Evolutionary conservation across 371 early-diverging fungal species (phyloP), one percentile per base, ranked within the genome.

Genomic region (Mortierella sp.): DNA sequence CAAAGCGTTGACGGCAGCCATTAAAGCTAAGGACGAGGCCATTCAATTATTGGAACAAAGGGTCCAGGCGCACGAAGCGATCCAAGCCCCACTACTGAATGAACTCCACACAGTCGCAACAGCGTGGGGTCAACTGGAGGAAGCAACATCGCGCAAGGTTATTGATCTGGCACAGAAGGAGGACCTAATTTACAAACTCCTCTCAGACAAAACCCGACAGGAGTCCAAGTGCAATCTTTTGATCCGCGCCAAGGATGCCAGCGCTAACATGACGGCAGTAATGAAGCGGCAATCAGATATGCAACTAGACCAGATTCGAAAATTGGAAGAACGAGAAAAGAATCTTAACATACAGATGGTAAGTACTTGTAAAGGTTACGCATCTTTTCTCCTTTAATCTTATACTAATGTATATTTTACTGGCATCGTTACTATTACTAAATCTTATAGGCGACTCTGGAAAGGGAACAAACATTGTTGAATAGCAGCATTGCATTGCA

Each of bases 81-180:
- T 79, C 5, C 73, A 77, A 22, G 58, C 66, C 5, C 70, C 74
- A 3, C 21, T 96, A 45, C 71, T 91, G 65, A 85, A 86, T 41
- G 96, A 96, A 76, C 90, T 97, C 55, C 94, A 96, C 58, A 88
- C 86, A 1, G 90, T 96, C 19, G 90, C 92, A 24, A 88, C 90
- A 68, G 94, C 92, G 28, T 95, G 92, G 88, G 84, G 86, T 3
- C 89, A 92, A 74, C 87, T 97, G 19, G 95, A 97, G 72, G 95
- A 94, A 69, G 94, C 94, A 63, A 94, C 92, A 68, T 87, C 91
- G 38, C 87, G 88, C 68, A 94, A 93, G 74, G 92, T 94, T 8
- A 86, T 93, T 67, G 91, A 92, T 69, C 82, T 96, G 38, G 84
- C 88, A 4, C 86, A 87, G 50, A 93, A 94, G 77, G 96, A 96